phyloP scores from a whole-genome alignment of 805 yeast species.

The Saccharomycopsis sp. region DNA sequence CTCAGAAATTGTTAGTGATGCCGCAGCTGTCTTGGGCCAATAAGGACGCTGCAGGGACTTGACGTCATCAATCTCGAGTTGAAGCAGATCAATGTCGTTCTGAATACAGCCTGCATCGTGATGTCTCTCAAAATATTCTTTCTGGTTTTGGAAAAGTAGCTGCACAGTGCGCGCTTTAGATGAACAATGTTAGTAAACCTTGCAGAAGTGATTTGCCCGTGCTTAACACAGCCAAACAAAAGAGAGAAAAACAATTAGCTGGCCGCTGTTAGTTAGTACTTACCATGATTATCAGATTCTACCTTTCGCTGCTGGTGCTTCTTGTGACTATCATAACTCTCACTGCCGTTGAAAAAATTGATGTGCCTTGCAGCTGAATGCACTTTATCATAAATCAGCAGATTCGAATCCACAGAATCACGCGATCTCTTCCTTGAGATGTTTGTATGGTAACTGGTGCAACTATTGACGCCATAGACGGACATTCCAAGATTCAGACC shows the following conservation, averaged over 20 bases:
- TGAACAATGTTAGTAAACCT: not conserved
- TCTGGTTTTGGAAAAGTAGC: slow-evolving; percentile 11
- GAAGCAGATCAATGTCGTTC: not conserved
- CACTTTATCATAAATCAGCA: not conserved
- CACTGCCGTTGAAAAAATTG: not conserved
- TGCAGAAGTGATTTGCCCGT: not conserved
- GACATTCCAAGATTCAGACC: not conserved
- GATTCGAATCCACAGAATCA: not conserved
- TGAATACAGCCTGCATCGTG: not conserved
- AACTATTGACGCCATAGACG: not conserved
- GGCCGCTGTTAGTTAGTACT: not conserved
- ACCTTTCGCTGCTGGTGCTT: slow-evolving; percentile 4
- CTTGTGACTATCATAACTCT: not conserved
- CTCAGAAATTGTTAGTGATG: not conserved
- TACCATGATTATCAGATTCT: slow-evolving; percentile 12
- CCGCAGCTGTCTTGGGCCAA: slow-evolving; percentile 5
- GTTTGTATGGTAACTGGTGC: not conserved
- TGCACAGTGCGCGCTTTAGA: slow-evolving; percentile 14
- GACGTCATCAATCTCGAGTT: slow-evolving; percentile 1
- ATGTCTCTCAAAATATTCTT: slow-evolving; percentile 7
- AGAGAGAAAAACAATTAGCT: not conserved
- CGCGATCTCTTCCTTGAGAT: not conserved
- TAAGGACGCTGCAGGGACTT: slow-evolving; percentile 10
- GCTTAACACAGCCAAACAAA: not conserved
- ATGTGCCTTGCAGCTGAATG: not conserved